phyloP scores from a whole-genome alignment of 2,329 filamentous ascomycete species.

The Aspergillus arachidicola region DNA sequence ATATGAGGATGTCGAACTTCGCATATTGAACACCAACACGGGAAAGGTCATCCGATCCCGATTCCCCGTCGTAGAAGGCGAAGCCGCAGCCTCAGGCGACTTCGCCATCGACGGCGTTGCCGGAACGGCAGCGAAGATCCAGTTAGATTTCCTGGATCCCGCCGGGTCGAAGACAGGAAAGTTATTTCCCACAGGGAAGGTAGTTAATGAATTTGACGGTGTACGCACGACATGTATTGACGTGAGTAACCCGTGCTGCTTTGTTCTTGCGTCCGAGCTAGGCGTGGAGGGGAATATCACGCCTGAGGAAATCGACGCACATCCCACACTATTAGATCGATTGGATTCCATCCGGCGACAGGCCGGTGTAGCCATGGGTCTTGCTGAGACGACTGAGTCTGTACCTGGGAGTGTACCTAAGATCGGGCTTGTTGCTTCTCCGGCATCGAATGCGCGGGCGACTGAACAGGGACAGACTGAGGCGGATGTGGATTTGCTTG shows the following conservation, averaged over 20 bases:
- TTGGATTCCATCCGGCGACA: conserved; percentile 60
- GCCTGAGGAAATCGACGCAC: conserved; percentile 56
- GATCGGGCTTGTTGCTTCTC: conserved; percentile 57
- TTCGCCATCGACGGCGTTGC: conserved; percentile 67
- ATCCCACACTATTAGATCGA: conserved; percentile 46
- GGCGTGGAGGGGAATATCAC: conserved; percentile 46
- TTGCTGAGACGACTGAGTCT: conserved; percentile 48
- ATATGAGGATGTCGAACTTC: conserved; percentile 49
- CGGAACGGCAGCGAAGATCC: conserved; percentile 59
- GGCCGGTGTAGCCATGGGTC: conserved; percentile 64
- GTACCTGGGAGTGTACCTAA: conserved; percentile 63
- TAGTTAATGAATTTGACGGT: conserved; percentile 54
- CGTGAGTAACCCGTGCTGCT: conserved; percentile 66
- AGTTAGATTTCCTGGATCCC: conserved; percentile 64
- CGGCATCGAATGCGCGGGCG: conserved; percentile 13
- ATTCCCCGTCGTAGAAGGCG: conserved; percentile 55
- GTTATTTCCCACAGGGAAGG: conserved; percentile 62
- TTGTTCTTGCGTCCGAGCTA: conserved; percentile 59
- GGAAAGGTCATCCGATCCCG: conserved; percentile 62
- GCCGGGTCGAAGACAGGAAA: conserved; percentile 66
- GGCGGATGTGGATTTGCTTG: conserved; percentile 39
- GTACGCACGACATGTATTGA: conserved; percentile 62
- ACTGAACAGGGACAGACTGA: conserved; percentile 14
- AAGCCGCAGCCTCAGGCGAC: conserved; percentile 54
- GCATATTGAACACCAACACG: conserved; percentile 73